Percentiles rank a stretch among this genome's conserved stretches.
These are phyloP conservation scores for Harrya chromipes DNA, from an alignment of 768 basidiomycete species.

Conservation along the genomic window DNA sequence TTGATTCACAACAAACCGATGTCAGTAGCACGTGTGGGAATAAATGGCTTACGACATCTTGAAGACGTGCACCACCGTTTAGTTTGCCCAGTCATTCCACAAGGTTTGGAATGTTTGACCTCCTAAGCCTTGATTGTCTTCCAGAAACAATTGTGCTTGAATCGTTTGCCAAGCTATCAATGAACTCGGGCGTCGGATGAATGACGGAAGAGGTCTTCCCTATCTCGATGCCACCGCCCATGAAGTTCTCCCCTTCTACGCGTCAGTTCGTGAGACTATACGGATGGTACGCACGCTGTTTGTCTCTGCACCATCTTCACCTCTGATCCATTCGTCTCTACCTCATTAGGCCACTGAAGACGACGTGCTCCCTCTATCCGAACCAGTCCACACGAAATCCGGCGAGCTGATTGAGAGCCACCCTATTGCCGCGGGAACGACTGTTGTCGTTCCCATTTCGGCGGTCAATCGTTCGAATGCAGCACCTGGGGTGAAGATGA, in stretches of 20 bases:
- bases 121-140: no score
- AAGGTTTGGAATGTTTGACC: no score
- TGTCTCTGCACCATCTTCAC: neutral
- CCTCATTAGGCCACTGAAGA: conserved; percentile 44
- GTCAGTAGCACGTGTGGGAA: no score
- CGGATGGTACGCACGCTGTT: conserved; percentile 6
- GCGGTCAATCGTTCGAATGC: conserved; percentile 47
- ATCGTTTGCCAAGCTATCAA: no score
- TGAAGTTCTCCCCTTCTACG: conserved; percentile 45
- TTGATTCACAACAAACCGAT: no score
- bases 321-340: neutral
- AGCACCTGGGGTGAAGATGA: conserved; percentile 63
- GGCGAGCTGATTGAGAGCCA: conserved; percentile 40
- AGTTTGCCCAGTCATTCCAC: no score
- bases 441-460: conserved; percentile 40
- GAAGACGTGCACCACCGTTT: no score
- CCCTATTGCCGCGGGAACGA: conserved; percentile 45
- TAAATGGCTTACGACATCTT: no score
- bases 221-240: conserved; percentile 53
- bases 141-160: no score
- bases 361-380: conserved; percentile 54
- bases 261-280: conserved; percentile 30
- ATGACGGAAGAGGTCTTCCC: no score
- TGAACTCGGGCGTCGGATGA: no score
- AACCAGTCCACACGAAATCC: conserved; percentile 43